Evolutionary conservation across 1,284 basidiomycete species (phyloP).

Genomic region (Serendipita sp.): DNA sequence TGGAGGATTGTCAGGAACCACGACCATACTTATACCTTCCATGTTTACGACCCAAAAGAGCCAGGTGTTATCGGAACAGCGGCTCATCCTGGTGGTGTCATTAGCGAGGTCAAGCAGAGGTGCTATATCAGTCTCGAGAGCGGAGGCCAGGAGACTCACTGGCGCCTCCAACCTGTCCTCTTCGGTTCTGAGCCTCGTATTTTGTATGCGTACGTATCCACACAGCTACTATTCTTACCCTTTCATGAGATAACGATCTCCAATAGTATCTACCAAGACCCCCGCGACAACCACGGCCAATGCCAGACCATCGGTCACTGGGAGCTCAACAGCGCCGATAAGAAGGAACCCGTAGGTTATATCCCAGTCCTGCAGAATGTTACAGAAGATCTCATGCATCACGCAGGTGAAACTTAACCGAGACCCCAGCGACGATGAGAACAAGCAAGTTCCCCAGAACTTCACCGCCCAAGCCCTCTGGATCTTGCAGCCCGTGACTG

Average conservation of each 20-base stretch:
- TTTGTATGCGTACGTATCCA: not conserved
- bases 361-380: not conserved
- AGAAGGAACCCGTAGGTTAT: not conserved
- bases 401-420: not conserved
- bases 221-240: not conserved
- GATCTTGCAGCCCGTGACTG: not conserved
- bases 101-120: not conserved
- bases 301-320: not conserved
- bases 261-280: too few relatives aligned
- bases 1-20: not conserved
- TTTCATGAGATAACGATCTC: too few relatives aligned
- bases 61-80: not conserved
- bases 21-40: not conserved
- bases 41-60: not conserved
- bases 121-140: not conserved
- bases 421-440: not conserved
- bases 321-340: not conserved
- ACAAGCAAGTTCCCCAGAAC: not conserved
- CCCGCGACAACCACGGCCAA: not conserved
- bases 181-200: not conserved
- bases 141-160: not conserved
- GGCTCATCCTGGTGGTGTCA: not conserved
- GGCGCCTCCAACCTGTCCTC: not conserved
- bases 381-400: not conserved
- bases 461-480: not conserved